These are phyloP conservation scores for Blastobotrys chiropterorum DNA, from an alignment of 805 yeast genomes.

Conservation along the genomic window DNA sequence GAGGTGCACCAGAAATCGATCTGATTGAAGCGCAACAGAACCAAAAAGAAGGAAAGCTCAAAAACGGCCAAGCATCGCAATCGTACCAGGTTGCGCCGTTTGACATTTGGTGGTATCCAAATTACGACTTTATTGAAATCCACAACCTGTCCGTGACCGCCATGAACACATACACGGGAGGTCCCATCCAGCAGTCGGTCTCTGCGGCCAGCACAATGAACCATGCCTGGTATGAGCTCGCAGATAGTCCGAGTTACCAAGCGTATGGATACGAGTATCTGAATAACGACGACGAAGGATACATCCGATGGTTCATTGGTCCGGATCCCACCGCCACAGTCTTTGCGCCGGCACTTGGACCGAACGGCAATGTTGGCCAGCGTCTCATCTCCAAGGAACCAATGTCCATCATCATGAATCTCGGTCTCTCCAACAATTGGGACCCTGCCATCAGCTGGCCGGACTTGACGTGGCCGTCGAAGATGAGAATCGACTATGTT, in stretches of 20 bases:
- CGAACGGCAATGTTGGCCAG: constrained; percentile 86
- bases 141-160: constrained; percentile 61
- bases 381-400: constrained; percentile 84
- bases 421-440: constrained; percentile 91
- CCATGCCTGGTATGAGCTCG: constrained; percentile 72
- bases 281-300: constrained; percentile 56
- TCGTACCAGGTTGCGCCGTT: constrained; percentile 89
- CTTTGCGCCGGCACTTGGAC: constrained; percentile 68
- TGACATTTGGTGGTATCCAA: constrained; percentile 92
- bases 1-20: constrained; percentile 97
- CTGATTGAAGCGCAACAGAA: constrained; percentile 69
- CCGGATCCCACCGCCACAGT: constrained; percentile 68
- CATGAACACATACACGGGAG: constrained; percentile 87
- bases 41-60: neutral
- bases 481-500: constrained; percentile 75
- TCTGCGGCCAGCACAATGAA: constrained; percentile 78
- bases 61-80: constrained; percentile 75
- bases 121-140: constrained; percentile 71
- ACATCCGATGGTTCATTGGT: constrained; percentile 83
- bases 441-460: constrained; percentile 84
- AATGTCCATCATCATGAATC: constrained; percentile 79
- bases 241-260: constrained; percentile 55
- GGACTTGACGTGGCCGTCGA: constrained; percentile 63
- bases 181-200: constrained; percentile 89
- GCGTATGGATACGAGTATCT: constrained; percentile 70